phyloP scores from a whole-genome alignment of 225 moss, liverwort and hornwort species.

The Rhytidiadelphus loreus region DNA sequence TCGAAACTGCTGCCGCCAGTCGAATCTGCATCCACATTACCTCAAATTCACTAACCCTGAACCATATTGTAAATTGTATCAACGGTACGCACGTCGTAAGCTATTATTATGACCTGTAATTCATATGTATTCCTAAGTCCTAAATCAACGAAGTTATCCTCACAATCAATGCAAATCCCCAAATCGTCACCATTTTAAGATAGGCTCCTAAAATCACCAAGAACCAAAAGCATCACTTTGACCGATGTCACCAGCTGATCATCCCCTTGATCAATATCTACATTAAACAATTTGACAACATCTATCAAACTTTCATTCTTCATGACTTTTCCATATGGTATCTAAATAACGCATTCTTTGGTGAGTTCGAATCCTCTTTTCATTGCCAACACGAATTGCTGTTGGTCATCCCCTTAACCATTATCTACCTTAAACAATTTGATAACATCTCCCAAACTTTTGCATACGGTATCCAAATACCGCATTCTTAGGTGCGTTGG shows the following conservation, averaged over 20 bases:
- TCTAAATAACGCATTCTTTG: background rate
- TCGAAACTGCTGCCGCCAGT: conserved; percentile 95
- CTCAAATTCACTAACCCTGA: background rate
- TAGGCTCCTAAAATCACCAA: no score
- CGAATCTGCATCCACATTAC: conserved; percentile 45
- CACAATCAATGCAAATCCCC: background rate
- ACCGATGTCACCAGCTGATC: background rate
- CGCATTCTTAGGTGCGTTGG: no score
- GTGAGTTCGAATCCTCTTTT: background rate
- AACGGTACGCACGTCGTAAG: background rate
- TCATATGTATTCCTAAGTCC: background rate
- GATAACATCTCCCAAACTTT: background rate
- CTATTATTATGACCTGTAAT: background rate
- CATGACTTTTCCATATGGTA: no score
- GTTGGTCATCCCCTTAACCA: background rate
- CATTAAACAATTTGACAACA: background rate
- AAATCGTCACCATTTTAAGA: background rate
- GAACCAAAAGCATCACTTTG: background rate
- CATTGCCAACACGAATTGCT: background rate
- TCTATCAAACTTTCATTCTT: background rate
- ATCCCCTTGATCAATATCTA: background rate
- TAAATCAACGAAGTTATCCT: background rate
- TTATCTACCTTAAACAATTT: background rate
- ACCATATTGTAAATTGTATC: background rate
- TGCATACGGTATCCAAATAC: background rate